Evolutionary conservation across 1,284 basidiomycete genomes (phyloP).

Genomic region (Cryptococcus hybrid): DNA sequence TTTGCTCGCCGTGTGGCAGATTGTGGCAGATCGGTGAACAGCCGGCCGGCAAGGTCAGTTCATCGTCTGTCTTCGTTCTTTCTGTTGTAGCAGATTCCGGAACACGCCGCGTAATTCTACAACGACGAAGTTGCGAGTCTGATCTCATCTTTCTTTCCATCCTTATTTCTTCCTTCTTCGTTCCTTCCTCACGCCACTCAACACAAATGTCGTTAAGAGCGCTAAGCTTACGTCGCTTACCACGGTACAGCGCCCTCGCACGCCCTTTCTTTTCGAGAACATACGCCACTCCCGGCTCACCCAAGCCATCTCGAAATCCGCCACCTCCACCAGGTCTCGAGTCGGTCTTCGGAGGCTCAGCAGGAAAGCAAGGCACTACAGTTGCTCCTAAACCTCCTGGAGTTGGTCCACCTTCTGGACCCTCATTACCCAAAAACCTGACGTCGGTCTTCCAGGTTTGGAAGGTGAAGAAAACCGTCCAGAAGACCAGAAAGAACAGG

Average conservation of each 20-base stretch:
- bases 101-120: slow-evolving; percentile 4
- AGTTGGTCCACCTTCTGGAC: slow-evolving; percentile 27
- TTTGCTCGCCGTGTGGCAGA: too few species aligned
- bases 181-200: background rate
- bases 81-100: background rate
- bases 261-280: slow-evolving; percentile 19
- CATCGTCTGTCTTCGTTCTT: too few species aligned
- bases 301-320: slow-evolving; percentile 33
- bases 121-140: background rate
- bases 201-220: slow-evolving; percentile 30
- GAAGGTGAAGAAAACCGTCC: slow-evolving; percentile 15
- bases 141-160: slow-evolving; percentile 1
- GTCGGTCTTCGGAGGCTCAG: slow-evolving; percentile 38
- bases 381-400: slow-evolving; percentile 35
- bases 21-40: too few species aligned
- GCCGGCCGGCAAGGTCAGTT: background rate
- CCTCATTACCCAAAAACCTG: slow-evolving; percentile 30
- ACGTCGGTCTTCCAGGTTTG: slow-evolving; percentile 27
- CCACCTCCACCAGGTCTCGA: slow-evolving; percentile 43
- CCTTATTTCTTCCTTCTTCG: background rate
- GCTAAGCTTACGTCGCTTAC: slow-evolving; percentile 19
- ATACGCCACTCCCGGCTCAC: slow-evolving; percentile 32
- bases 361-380: slow-evolving; percentile 19
- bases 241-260: slow-evolving; percentile 7
- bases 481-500: slow-evolving; percentile 28